Evolutionary conservation across 2,329 filamentous ascomycete species (phyloP), one percentile per base, ranked within the genome.

Genomic region (Fusarium mangiferae): DNA sequence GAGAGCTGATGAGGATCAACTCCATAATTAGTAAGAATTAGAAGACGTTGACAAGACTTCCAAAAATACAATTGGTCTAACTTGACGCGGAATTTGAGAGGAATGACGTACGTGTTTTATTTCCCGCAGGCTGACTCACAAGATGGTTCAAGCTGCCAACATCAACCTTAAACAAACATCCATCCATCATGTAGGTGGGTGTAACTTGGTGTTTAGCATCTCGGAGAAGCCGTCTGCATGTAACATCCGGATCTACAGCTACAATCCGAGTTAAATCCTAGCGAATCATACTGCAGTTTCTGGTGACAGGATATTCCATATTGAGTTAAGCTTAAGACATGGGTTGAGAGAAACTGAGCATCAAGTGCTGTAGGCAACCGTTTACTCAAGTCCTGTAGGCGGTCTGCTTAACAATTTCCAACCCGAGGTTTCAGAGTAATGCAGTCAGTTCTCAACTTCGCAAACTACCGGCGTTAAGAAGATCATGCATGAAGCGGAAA

Each of bases 341-440:
- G 57, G 58, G 51, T 61, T 17, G 17, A n/a, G 3, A 30, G 7
- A 60, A 39, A 26, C 35, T 61, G 46, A 52, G 26, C n/a, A 22
- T 26, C 9, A 36, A 36, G 30, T 20, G 15, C 30, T 51, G 24
- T 6, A 55, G 46, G 57, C 46, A 61, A 52, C 46, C 36, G 48
- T 55, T 55, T 55, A 55, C 57, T 55, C 22, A 61, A 35, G 36
- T n/a, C 24, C 42, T 22, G 26, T 10, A 36, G 45, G 67, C 75
- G 72, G 74, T 77, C 72, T 74, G 62, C 68, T 70, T 77, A 77
- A 75, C 76, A 78, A 77, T 77, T 77, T 60, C 17, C 26, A n/a
- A 14, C 33, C 15, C 33, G 15, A 28, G 33, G 24, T 11, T 20
- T 51, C 44, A 36, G 33, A 38, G 24, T 11, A 28, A 30, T 15